These are phyloP conservation scores for Colletotrichum higginsianum DNA, from an alignment of 2,329 filamentous ascomycete species.

Conservation along the genomic window DNA sequence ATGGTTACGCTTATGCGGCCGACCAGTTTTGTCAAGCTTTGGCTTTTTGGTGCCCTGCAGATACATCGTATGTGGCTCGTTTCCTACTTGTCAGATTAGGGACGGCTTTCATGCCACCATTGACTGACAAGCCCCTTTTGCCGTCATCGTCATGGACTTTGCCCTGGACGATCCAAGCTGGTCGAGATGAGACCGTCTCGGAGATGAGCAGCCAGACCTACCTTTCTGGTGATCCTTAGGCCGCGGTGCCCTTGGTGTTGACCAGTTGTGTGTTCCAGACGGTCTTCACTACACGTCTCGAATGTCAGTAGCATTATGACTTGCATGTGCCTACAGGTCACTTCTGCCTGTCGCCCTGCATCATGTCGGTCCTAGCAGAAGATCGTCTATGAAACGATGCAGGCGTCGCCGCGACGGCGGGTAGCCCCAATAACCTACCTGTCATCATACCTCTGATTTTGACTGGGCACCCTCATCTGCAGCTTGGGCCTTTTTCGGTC, in stretches of 20 bases:
- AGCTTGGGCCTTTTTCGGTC: conserved; percentile 20
- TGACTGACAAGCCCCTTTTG: conserved; percentile 4
- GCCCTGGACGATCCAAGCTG: not conserved
- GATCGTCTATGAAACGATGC: conserved; percentile 42
- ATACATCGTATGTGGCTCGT: not conserved
- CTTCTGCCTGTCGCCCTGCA: conserved; percentile 35
- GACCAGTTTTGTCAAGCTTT: conserved; percentile 24
- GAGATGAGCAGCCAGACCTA: conserved; percentile 22
- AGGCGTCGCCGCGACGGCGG: conserved; percentile 35
- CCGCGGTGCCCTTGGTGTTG: not conserved
- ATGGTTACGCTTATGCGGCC: conserved; percentile 46
- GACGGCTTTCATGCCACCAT: conserved; percentile 14
- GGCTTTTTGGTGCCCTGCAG: not conserved
- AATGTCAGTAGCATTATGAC: conserved; percentile 30
- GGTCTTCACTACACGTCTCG: conserved; percentile 1
- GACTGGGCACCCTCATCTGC: conserved; percentile 30
- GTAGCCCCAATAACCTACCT: conserved; percentile 15
- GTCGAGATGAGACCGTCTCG: conserved; percentile 32
- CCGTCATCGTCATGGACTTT: conserved; percentile 11
- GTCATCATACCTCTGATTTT: not conserved
- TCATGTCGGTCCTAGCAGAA: conserved; percentile 38
- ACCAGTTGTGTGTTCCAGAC: conserved; percentile 26
- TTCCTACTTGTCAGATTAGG: conserved; percentile 1
- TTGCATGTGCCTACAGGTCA: conserved; percentile 38
- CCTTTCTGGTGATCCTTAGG: conserved; percentile 25